phyloP scores from a whole-genome alignment of 1,139 yeast species.

The Diutina sp. region DNA sequence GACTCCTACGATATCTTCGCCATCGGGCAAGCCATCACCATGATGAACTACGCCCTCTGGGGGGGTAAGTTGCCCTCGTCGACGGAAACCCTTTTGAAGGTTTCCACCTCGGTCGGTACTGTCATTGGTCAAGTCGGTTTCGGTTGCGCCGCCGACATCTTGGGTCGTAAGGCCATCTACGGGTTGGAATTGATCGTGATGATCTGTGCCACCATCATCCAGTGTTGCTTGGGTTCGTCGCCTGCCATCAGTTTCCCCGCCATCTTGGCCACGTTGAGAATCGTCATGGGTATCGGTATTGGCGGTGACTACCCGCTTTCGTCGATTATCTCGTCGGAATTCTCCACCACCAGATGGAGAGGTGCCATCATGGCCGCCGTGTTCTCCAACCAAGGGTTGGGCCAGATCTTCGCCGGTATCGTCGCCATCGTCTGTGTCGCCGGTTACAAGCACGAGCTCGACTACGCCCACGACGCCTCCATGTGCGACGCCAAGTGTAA shows the following conservation, averaged over 20 bases:
- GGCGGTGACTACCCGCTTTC: conserved; percentile 99
- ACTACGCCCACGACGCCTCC: conserved; percentile 33
- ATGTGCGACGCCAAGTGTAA: conserved; percentile 54
- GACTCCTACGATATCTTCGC: conserved; percentile 91
- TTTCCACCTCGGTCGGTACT: conserved; percentile 88
- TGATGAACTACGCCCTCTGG: conserved; percentile 72
- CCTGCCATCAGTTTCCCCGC: conserved; percentile 65
- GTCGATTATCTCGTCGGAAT: conserved; percentile 81
- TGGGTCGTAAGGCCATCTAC: conserved; percentile 81
- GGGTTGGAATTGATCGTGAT: conserved; percentile 80
- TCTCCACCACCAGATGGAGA: conserved; percentile 87
- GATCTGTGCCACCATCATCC: conserved; percentile 70
- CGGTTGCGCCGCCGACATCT: conserved; percentile 71
- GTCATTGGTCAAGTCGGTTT: conserved; percentile 85
- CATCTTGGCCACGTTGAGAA: conserved; percentile 62
- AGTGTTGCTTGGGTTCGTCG: conserved; percentile 56
- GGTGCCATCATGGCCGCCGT: conserved; percentile 94
- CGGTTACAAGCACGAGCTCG: conserved; percentile 52
- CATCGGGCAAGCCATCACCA: conserved; percentile 65
- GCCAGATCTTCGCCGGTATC: conserved; percentile 78
- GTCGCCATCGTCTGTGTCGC: conserved; percentile 63
- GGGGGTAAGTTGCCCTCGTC: conserved; percentile 44
- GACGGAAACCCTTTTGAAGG: conserved; percentile 64
- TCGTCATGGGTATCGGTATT: conserved; percentile 89
- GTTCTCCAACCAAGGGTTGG: conserved; percentile 88